Conservation (phyloP, 1,284 basidiomycete species). For the Pyrrhoderma noxium region DNA sequence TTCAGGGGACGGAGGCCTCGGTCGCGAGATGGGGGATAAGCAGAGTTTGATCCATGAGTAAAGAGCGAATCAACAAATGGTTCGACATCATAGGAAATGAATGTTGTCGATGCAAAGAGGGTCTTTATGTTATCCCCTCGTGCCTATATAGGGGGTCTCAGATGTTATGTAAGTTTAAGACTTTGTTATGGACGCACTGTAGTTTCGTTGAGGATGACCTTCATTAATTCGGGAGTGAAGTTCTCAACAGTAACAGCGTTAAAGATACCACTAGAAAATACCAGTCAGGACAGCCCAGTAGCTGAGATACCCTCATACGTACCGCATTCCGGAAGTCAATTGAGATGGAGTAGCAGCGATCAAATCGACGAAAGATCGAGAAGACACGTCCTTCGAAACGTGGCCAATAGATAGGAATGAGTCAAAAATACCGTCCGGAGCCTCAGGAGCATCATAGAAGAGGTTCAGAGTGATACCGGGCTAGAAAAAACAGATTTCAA, state of each 20-base stretch:
- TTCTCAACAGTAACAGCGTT: slow-evolving; percentile 39
- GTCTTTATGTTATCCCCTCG: slow-evolving; percentile 29
- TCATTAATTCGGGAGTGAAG: slow-evolving; percentile 35
- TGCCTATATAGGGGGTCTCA: slow-evolving; percentile 23
- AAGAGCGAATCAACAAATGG: slow-evolving; percentile 44
- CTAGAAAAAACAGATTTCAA: slow-evolving; percentile 22
- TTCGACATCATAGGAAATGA: slow-evolving; percentile 48
- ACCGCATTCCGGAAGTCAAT: slow-evolving; percentile 37
- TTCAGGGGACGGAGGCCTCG: slow-evolving; percentile 38
- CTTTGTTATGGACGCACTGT: slow-evolving; percentile 33
- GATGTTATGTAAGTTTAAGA: neutral
- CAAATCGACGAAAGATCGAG: slow-evolving; percentile 35
- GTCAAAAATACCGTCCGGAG: slow-evolving; percentile 44
- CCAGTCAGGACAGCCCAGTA: neutral
- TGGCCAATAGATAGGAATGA: slow-evolving; percentile 35
- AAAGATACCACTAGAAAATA: slow-evolving; percentile 35
- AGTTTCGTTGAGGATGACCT: slow-evolving; percentile 44
- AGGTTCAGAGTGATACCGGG: slow-evolving; percentile 31
- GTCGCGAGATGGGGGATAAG: slow-evolving; percentile 30
- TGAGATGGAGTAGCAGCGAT: slow-evolving; percentile 37
- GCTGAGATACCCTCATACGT: slow-evolving; percentile 8
- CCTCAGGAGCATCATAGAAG: slow-evolving; percentile 47
- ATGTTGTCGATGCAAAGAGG: slow-evolving; percentile 25
- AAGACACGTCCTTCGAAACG: slow-evolving; percentile 32
- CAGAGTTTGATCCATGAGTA: slow-evolving; percentile 28